Evolutionary conservation across 2,329 filamentous ascomycete genomes (phyloP), one percentile per base, ranked within the genome.

Genomic region (Berkeleyomyces basicola): DNA sequence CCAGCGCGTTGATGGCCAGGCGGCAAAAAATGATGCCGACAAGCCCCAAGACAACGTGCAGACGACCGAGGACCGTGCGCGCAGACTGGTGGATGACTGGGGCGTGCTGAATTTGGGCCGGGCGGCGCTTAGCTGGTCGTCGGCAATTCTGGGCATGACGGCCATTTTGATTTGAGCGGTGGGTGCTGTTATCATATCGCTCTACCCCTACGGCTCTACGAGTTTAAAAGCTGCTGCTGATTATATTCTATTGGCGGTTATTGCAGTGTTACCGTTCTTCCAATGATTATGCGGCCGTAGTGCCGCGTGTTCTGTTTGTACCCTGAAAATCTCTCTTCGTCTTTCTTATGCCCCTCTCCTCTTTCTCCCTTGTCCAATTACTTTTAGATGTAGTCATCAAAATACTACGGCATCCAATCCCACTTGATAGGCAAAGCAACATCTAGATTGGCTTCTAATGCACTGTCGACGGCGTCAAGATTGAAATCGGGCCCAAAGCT

Each of bases 401-500:
- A 42, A 39, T 14, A 14, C 33, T 58, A 71, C 72, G 63, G 63
- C 59, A 64, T 64, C 75, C 74, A 77, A 10, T 76, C 75, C 79
- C 78, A 82, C 49, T 79, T 79, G 0, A 78, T 75, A 0, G 79
- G 79, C 10, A 78, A 70, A 0, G 76, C 77, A 59, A 82, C 78
- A 57, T 82, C 79, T 2, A 82, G 70, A 61, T 81, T 81, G 0
- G 78, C 78, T 63, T 81, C 78, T 0, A 82, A 69, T 0, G 77
- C 79, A 16, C 79, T 78, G 66, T 82, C 79, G 33, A 81, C 77
- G 0, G 79, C 79, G 33, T 74, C 75, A 0, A 82, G 67, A 59
- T 82, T 75, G 66, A 82, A 82, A 58, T 71, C 79, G 2, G 79
- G 79, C 58, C 80, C 79, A 36, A 82, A 79, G 51, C 57, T 64